These are phyloP conservation scores for Pseudogymnoascus destructans DNA, from an alignment of 2,329 filamentous ascomycete genomes.

Conservation along the genomic window DNA sequence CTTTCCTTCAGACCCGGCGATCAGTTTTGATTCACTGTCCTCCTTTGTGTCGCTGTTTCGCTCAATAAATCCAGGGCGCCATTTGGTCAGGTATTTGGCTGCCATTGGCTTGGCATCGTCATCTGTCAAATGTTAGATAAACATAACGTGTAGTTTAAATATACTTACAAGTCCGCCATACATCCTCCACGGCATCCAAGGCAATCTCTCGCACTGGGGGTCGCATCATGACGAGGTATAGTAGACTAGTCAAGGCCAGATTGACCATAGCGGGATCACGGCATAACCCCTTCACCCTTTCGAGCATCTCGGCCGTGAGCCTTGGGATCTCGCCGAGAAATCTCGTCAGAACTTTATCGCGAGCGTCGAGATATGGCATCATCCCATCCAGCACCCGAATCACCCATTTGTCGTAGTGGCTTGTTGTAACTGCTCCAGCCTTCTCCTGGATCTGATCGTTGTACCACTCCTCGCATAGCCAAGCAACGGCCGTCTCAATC, in stretches of 20 bases:
- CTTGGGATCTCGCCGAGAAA: constrained; percentile 87
- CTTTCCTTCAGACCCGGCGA: background rate
- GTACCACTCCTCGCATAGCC: constrained; percentile 98
- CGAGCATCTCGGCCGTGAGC: constrained; percentile 57
- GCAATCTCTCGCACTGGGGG: constrained; percentile 51
- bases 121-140: constrained; percentile 29
- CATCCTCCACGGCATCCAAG: constrained; percentile 51
- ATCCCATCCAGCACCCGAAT: constrained; percentile 78
- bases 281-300: constrained; percentile 56
- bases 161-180: constrained; percentile 52
- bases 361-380: constrained; percentile 76
- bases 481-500: constrained; percentile 81
- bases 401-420: constrained; percentile 69
- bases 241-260: constrained; percentile 48
- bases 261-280: constrained; percentile 52
- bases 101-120: constrained; percentile 51
- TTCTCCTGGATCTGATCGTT: constrained; percentile 55
- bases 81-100: constrained; percentile 48
- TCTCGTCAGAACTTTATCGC: constrained; percentile 79
- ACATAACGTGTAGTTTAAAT: constrained; percentile 7
- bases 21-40: background rate
- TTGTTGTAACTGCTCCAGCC: constrained; percentile 33
- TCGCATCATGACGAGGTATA: constrained; percentile 55
- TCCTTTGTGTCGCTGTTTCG: constrained; percentile 2
- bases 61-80: constrained; percentile 34